phyloP scores from a whole-genome alignment of 306 rosid species.

The Erythrophleum fordii region DNA sequence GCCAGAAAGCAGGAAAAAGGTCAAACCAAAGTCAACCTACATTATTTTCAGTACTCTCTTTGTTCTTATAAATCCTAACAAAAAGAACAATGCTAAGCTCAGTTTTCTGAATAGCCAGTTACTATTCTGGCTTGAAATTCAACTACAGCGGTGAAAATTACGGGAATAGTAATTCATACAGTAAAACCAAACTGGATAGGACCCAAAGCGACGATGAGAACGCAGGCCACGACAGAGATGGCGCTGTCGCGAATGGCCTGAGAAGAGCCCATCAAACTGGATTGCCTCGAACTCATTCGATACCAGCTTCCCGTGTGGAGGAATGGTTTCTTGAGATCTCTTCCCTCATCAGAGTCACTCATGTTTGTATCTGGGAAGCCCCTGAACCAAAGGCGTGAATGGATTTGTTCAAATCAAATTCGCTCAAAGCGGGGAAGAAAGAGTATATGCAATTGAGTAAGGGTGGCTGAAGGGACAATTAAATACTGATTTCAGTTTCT shows the following conservation, averaged over 20 bases:
- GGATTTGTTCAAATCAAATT: conserved; percentile 1
- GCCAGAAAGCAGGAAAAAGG: not conserved
- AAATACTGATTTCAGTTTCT: not conserved
- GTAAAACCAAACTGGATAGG: conserved; percentile 98
- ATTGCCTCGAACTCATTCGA: conserved; percentile 72
- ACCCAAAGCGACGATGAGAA: conserved; percentile 92
- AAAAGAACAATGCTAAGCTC: not conserved
- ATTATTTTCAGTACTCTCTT: not conserved
- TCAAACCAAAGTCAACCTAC: not conserved
- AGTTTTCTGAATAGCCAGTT: not conserved
- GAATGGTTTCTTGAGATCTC: conserved; percentile 86
- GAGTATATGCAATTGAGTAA: not conserved
- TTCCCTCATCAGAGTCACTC: conserved; percentile 84
- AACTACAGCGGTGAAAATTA: not conserved
- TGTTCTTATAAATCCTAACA: not conserved
- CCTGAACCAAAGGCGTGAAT: not conserved
- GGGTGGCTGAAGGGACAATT: not conserved
- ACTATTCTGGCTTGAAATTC: not conserved
- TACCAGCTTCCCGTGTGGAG: conserved; percentile 98
- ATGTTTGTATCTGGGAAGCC: conserved; percentile 16
- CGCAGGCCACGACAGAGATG: conserved; percentile 86
- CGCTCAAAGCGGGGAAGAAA: not conserved
- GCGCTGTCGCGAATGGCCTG: conserved; percentile 80
- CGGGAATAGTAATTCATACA: conserved; percentile 47
- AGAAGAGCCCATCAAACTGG: conserved; percentile 81